Evolutionary conservation across 495 filamentous ascomycete genomes (phyloP).

Genomic region (Sabuloglossum arenarium): DNA sequence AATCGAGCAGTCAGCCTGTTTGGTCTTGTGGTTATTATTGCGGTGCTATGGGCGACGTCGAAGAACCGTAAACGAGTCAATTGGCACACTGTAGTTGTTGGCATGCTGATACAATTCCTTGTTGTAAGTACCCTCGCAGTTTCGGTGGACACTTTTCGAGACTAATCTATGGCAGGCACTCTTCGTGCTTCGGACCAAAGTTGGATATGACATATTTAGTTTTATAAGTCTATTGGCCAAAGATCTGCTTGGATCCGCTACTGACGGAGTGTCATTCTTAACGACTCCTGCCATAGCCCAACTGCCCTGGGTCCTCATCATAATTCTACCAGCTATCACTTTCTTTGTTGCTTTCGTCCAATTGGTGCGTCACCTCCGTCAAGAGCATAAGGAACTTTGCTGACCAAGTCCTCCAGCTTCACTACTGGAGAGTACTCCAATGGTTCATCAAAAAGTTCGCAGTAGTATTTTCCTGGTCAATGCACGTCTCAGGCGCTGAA

Average conservation of each 20-base stretch:
- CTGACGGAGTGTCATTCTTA: constrained; percentile 49
- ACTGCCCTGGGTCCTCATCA: constrained; percentile 42
- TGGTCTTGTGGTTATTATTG: constrained; percentile 54
- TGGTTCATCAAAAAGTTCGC: constrained; percentile 79
- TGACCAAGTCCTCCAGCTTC: constrained; percentile 22
- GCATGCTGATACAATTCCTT: constrained; percentile 76
- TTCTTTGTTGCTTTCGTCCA: constrained; percentile 85
- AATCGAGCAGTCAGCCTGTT: constrained; percentile 67
- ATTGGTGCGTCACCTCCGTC: constrained; percentile 20
- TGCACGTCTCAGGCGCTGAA: constrained; percentile 82
- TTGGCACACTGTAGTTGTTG: constrained; percentile 79
- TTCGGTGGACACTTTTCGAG: neutral
- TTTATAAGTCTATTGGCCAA: constrained; percentile 57
- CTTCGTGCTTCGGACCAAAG: constrained; percentile 62
- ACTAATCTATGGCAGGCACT: constrained; percentile 20
- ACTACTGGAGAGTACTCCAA: constrained; percentile 57
- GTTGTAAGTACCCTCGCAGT: constrained; percentile 21
- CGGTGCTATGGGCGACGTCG: constrained; percentile 43
- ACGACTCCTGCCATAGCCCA: constrained; percentile 27
- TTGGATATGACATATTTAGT: constrained; percentile 68
- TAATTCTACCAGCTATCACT: constrained; percentile 63
- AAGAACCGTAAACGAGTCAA: constrained; percentile 44
- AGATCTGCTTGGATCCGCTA: constrained; percentile 48
- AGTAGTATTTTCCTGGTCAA: constrained; percentile 72
- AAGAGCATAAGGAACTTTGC: no score